phyloP scores from a whole-genome alignment of 1,284 basidiomycete genomes.

The Bjerkandera adusta region DNA sequence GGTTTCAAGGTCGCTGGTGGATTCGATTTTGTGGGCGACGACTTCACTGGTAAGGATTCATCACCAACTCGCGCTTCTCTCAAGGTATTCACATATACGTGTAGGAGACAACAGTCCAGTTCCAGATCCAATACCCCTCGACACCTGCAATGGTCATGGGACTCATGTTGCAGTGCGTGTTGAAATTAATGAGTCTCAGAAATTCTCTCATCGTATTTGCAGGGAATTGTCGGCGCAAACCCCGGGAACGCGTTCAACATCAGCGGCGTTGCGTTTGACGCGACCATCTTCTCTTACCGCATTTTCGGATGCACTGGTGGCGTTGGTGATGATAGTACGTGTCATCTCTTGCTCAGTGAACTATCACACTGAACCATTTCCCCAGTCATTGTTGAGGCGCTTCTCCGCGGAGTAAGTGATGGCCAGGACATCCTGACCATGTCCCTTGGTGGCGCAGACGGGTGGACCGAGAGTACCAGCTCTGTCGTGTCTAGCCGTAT shows the following conservation, averaged over 20 bases:
- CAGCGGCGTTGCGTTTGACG: constrained; percentile 48
- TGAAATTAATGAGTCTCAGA: not conserved
- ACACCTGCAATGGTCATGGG: constrained; percentile 56
- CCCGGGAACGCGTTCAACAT: constrained; percentile 56
- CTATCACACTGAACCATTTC: not conserved
- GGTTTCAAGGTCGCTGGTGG: constrained; percentile 61
- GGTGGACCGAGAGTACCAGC: constrained; percentile 54
- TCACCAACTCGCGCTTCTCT: too few relatives aligned
- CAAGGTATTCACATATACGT: not conserved
- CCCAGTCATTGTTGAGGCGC: constrained; percentile 48
- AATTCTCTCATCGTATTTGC: not conserved
- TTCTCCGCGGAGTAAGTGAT: constrained; percentile 45
- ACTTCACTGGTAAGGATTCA: constrained; percentile 30
- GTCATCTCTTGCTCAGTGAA: not conserved
- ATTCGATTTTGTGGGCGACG: constrained; percentile 50
- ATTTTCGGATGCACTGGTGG: constrained; percentile 48
- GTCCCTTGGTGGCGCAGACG: constrained; percentile 58
- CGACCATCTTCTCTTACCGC: constrained; percentile 43
- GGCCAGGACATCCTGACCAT: constrained; percentile 62
- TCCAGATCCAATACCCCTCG: constrained; percentile 45
- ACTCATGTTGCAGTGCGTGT: constrained; percentile 54
- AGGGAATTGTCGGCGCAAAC: constrained; percentile 64
- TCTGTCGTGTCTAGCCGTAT: constrained; percentile 57
- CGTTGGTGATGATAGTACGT: constrained; percentile 44
- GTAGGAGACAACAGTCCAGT: constrained; percentile 42